These are phyloP conservation scores for Liquidambar formosana DNA, from an alignment of 164 flowering plant species.

Conservation along the genomic window DNA sequence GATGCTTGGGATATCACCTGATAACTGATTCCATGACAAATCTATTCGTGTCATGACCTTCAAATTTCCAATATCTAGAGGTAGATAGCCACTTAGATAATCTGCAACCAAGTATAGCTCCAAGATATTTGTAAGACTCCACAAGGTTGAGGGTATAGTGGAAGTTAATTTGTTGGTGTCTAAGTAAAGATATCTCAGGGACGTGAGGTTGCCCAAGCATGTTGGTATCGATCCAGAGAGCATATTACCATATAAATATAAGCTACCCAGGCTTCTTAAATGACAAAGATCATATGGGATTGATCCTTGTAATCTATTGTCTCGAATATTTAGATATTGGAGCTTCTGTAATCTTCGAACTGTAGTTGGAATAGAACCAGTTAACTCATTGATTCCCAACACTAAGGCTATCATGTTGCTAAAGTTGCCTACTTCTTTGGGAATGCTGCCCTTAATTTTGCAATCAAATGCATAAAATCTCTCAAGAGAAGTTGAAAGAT, in stretches of 20 bases:
- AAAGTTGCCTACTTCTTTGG: constrained; percentile 34
- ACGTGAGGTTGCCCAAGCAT: constrained; percentile 21
- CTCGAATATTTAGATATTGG: constrained; percentile 13
- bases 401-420: constrained; percentile 11
- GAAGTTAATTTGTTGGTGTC: constrained; percentile 17
- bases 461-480: background rate
- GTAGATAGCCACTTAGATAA: constrained; percentile 15
- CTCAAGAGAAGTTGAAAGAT: constrained; percentile 29
- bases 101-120: constrained; percentile 18
- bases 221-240: constrained; percentile 19
- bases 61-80: constrained; percentile 12
- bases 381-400: constrained; percentile 19
- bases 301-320: constrained; percentile 15
- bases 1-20: constrained; percentile 11
- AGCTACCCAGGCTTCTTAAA: constrained; percentile 9
- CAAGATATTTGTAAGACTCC: constrained; percentile 14
- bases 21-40: constrained; percentile 15
- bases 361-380: constrained; percentile 26
- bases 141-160: constrained; percentile 11
- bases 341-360: constrained; percentile 17
- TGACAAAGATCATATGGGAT: constrained; percentile 19
- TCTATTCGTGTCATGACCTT: constrained; percentile 6
- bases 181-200: constrained; percentile 3
- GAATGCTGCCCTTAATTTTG: constrained; percentile 28
- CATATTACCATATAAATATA: constrained; percentile 14